phyloP scores from a whole-genome alignment of 2,329 filamentous ascomycete genomes.

The Arthrobotrys pseudoclavata region DNA sequence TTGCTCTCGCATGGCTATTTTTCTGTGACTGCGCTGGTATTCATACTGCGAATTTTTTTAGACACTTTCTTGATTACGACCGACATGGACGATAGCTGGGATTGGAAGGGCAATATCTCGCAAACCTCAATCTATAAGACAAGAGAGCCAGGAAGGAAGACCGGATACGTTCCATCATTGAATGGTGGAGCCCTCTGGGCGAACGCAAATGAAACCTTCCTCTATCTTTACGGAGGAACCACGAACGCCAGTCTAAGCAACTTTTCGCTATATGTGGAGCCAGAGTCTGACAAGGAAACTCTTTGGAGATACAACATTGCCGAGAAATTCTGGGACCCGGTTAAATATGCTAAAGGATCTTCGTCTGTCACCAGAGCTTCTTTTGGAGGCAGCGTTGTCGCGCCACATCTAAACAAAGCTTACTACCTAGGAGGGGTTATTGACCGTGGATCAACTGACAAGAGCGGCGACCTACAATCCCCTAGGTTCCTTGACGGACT shows the following conservation, averaged over 20 bases:
- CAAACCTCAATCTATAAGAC: conserved; percentile 52
- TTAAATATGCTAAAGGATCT: conserved; percentile 29
- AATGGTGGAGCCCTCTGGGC: conserved; percentile 54
- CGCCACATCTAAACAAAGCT: conserved; percentile 42
- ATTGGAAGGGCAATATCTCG: conserved; percentile 56
- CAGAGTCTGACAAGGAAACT: conserved; percentile 37
- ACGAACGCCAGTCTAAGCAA: conserved; percentile 54
- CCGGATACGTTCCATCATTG: conserved; percentile 48
- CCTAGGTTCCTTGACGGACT: conserved; percentile 49
- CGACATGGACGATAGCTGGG: conserved; percentile 52
- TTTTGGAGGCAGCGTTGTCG: conserved; percentile 44
- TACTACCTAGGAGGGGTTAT: conserved; percentile 49
- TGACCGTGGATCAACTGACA: conserved; percentile 47
- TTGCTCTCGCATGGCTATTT: not conserved
- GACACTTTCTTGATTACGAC: conserved; percentile 54
- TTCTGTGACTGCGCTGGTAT: not conserved
- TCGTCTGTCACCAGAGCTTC: conserved; percentile 38
- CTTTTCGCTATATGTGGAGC: conserved; percentile 38
- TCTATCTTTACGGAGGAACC: conserved; percentile 51
- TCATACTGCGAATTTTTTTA: not conserved
- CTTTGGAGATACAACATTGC: conserved; percentile 56
- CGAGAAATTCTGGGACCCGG: conserved; percentile 51
- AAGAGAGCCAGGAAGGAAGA: conserved; percentile 46
- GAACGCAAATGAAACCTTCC: conserved; percentile 37
- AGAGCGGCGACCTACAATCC: conserved; percentile 33